Base-by-base conservation (phyloP, 257 asterid species). In the Lycium ferocissimum region DNA sequence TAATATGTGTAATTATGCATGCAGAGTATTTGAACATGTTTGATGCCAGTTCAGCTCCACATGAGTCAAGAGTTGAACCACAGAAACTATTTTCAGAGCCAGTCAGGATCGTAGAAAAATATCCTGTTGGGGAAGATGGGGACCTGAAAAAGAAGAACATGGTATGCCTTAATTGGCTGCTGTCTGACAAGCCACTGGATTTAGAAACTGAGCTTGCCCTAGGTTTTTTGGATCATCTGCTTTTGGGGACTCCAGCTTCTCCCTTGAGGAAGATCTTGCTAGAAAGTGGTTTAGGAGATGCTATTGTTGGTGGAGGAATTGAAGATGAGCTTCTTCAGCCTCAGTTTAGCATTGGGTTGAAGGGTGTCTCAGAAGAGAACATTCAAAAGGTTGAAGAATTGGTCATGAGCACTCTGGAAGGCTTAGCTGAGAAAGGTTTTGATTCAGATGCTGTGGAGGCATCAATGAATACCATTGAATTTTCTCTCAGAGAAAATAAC, bases 241-340 rank as follows among this genome's bases (percentile, higher is more conserved):
- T 94, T 93, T 83, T 95, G 92, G 99, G 99, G 85, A 97, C 98
- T 85, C 99, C 99, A 53, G 99, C 98, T 87, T 93, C 99, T 88
- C 98, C 99, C 82, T 86, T 97, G 95, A 92, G 98, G 87, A 97
- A 97, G 91, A 91, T 91, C 88, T 88, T 97, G 88, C 92, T 97
- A 73, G 99, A 95, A 93, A 97, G 99, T 92, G 97, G 97, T 83
- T 87, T 94, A 7, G 99, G 99, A 62, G 99, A 95, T 66, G 98
- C 98, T 66, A 92, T 97, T 84, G 97, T 97, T 87, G 99, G 99
- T 83, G 99, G 99, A 38, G 99, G 99, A 54, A 82, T 97, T 87
- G 98, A 97, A 89, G 98, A 95, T 90, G 98, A 97, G 88, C 98
- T 97, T 67, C 97, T 97, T 79, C 99, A 97, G 89, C 98, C 99